Conservation (phyloP, 257 asterid species). For the Plantago ovata region DNA sequence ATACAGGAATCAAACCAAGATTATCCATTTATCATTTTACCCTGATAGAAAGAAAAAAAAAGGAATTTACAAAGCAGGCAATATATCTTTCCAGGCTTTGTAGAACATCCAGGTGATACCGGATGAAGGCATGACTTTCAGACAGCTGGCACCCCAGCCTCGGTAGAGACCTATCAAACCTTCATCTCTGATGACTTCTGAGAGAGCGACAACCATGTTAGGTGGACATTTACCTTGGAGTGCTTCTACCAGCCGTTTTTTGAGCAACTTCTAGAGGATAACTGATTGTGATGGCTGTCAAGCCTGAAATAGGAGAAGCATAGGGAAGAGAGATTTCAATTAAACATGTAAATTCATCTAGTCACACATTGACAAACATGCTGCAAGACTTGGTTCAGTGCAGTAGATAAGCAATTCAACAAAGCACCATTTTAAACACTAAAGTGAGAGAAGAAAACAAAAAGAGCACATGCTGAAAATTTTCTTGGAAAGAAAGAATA, state of each 20-base stretch:
- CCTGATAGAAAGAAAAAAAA: too few species aligned
- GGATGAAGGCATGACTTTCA: slow-evolving; percentile 95
- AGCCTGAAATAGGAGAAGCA: slow-evolving; percentile 40
- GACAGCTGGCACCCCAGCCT: slow-evolving; percentile 94
- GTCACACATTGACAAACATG: too few species aligned
- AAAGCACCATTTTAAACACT: too few species aligned
- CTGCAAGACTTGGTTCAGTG: too few species aligned
- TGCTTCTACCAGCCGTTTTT: slow-evolving; percentile 82
- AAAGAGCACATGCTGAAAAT: too few species aligned
- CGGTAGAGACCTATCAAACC: slow-evolving; percentile 79
- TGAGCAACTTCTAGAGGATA: slow-evolving; percentile 93
- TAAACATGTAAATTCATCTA: too few species aligned
- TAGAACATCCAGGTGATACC: slow-evolving; percentile 98
- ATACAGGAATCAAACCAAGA: too few species aligned
- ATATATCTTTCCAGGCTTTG: slow-evolving; percentile 91
- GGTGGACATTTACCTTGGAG: slow-evolving; percentile 93
- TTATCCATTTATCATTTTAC: too few species aligned
- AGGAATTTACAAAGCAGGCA: too few species aligned
- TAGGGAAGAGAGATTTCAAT: neutral
- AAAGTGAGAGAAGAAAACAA: too few species aligned
- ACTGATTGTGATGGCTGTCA: slow-evolving; percentile 96
- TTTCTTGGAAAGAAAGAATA: too few species aligned
- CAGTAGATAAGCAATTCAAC: too few species aligned
- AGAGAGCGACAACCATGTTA: slow-evolving; percentile 75
- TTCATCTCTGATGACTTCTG: slow-evolving; percentile 64